These are phyloP conservation scores for Cutaneotrichosporon cavernicola DNA, from an alignment of 1,284 basidiomycete genomes.

Conservation along the genomic window DNA sequence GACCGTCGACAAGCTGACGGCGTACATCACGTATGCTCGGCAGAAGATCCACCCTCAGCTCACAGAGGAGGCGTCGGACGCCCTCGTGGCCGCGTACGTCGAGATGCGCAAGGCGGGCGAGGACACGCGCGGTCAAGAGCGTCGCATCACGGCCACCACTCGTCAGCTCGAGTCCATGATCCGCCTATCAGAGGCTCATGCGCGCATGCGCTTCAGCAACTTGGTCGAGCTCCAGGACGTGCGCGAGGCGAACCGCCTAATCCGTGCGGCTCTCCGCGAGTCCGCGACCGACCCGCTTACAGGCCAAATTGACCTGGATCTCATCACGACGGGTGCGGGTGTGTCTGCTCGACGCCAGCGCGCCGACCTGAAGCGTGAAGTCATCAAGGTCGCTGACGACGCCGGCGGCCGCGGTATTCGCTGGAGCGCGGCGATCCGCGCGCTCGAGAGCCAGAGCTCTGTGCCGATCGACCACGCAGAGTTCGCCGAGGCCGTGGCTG, in stretches of 20 bases:
- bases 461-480: conserved; percentile 72
- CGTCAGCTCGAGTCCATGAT: conserved; percentile 97
- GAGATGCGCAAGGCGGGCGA: conserved; percentile 89
- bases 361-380: conserved; percentile 78
- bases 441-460: conserved; percentile 73
- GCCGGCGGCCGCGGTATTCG: conserved; percentile 65
- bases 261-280: conserved; percentile 92
- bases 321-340: conserved; percentile 91
- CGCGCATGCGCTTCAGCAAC: conserved; percentile 86
- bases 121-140: conserved; percentile 81
- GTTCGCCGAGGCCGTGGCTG: conserved; percentile 76
- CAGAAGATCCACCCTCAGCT: conserved; percentile 86
- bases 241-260: conserved; percentile 83
- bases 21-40: conserved; percentile 92
- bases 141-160: conserved; percentile 96
- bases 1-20: conserved; percentile 81
- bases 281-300: conserved; percentile 92
- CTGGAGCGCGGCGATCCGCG: conserved; percentile 74
- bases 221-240: conserved; percentile 85
- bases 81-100: conserved; percentile 86
- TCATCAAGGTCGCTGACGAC: conserved; percentile 64
- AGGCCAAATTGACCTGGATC: conserved; percentile 85
- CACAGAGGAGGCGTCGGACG: conserved; percentile 77
- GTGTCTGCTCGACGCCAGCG: conserved; percentile 75
- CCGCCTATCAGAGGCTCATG: conserved; percentile 94